These are phyloP conservation scores for Rhizopogon roseolus DNA, from an alignment of 768 basidiomycete genomes.

Conservation along the genomic window DNA sequence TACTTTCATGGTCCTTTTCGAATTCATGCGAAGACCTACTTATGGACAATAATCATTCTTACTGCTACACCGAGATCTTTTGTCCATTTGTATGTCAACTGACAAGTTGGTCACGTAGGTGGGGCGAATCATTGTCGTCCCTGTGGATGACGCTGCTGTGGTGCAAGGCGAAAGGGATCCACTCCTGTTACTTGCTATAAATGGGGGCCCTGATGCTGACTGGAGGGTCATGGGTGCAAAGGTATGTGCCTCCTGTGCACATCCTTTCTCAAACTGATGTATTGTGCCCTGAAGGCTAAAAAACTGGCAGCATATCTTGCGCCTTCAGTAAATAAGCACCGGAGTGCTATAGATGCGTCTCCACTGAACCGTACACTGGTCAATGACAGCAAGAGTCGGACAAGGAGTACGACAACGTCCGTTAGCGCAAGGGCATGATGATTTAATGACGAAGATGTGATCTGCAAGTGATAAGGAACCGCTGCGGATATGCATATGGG, in stretches of 20 bases:
- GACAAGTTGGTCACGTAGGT: constrained; percentile 36
- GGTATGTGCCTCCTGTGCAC: constrained; percentile 31
- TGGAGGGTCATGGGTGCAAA: constrained; percentile 65
- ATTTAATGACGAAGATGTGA: neutral
- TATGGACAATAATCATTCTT: neutral
- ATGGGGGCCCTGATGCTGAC: constrained; percentile 52
- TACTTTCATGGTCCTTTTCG: neutral
- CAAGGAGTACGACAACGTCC: constrained; percentile 23
- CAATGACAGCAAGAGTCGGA: constrained; percentile 16
- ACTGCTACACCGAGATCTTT: too few relatives aligned
- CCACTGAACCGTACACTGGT: constrained; percentile 1
- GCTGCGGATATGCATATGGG: too few relatives aligned
- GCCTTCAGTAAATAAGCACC: constrained; percentile 33
- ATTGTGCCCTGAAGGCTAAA: constrained; percentile 17
- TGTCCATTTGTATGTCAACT: neutral
- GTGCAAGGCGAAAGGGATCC: constrained; percentile 38
- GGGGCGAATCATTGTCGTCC: constrained; percentile 65
- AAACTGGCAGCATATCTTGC: constrained; percentile 28
- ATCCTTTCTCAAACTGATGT: neutral
- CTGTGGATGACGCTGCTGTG: constrained; percentile 36
- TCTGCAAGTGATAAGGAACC: neutral
- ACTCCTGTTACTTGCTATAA: constrained; percentile 66
- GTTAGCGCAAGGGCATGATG: neutral
- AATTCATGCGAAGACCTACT: neutral
- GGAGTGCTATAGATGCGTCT: constrained; percentile 18